Percentiles rank a stretch among this genome's conserved stretches.
phyloP scores from a whole-genome alignment of 768 basidiomycete species.

The Hortiboletus campestris region DNA sequence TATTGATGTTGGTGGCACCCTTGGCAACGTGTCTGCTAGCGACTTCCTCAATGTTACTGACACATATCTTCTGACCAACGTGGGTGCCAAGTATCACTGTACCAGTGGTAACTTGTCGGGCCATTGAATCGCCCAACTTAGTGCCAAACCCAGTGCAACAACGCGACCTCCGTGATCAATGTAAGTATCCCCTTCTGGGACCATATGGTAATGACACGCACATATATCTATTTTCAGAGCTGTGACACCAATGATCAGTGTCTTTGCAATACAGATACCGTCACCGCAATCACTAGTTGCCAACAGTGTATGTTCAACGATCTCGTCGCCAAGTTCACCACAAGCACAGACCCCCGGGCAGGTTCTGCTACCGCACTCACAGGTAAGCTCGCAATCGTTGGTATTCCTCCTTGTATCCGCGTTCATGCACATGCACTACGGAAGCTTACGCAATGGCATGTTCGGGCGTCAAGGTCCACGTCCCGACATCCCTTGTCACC shows the following conservation, averaged over 20 bases:
- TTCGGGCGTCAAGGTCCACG: constrained; percentile 34
- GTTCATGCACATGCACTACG: constrained; percentile 5
- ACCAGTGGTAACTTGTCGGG: background rate
- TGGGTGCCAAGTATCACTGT: constrained; percentile 21
- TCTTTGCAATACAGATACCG: constrained; percentile 48
- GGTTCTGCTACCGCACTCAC: constrained; percentile 59
- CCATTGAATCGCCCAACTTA: constrained; percentile 7
- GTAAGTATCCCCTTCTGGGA: constrained; percentile 12
- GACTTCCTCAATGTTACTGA: constrained; percentile 46
- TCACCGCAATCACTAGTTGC: constrained; percentile 46
- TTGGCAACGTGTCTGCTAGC: constrained; percentile 37
- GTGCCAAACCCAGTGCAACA: constrained; percentile 29
- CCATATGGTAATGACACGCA: background rate
- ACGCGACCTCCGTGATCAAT: constrained; percentile 23
- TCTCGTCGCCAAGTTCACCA: constrained; percentile 50
- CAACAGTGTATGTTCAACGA: constrained; percentile 67
- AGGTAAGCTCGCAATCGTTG: constrained; percentile 39
- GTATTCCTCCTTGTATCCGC: constrained; percentile 1
- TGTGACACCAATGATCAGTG: constrained; percentile 51
- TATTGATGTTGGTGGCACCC: constrained; percentile 41
- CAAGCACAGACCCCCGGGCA: constrained; percentile 48
- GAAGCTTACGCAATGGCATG: constrained; percentile 60
- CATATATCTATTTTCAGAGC: constrained; percentile 18
- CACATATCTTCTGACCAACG: constrained; percentile 25
- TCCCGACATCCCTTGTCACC: constrained; percentile 39